Evolutionary conservation across 2,329 filamentous ascomycete genomes (phyloP), one percentile per base, ranked within the genome.

Genomic region (Trichoderma endophyticum): DNA sequence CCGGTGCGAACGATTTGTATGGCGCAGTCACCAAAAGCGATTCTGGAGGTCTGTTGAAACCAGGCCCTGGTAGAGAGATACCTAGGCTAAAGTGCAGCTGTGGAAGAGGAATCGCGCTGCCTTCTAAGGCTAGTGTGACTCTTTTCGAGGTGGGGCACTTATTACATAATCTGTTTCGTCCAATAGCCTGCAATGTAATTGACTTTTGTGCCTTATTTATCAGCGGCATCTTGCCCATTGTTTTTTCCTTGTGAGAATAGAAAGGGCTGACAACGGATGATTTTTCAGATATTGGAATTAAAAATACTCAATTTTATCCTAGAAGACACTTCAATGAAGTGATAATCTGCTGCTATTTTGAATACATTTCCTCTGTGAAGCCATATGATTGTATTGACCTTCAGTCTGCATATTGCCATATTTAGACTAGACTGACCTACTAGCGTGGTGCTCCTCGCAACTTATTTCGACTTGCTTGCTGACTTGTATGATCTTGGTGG

Each of bases 401-500:
- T 28, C 1, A 6, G 1, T 11, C 18, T 15, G n/a, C 7, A 32
- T 26, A 14, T 14, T 30, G 18, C 64, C 12, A 18, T 11, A 67
- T 59, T 11, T 18, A 3, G 51, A 59, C 18, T 67, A 67, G 64
- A 18, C 7, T 6, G 5, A 1, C 4, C 4, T 9, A 5, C 36
- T 28, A 32, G 28, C 48, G 65, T 48, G 39, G 56, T 28, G 65
- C 65, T 34, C 65, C 30, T 32, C 28, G 32, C 39, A 54, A 54
- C 62, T 54, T 65, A 60, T 68, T 68, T 68, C 65, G 65, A 57
- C 43, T 51, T 51, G 30, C 54, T 43, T 48, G 34, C 56, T 36
- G 65, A 28, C 39, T 48, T 68, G 65, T 68, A 59, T 59, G 65
- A 59, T 68, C 54, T 68, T 59, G 65, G 64, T 67, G 65, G 66